Percentiles rank a stretch among this genome's conserved stretches.
Evolutionary conservation across 306 rosid species (phyloP).

Genomic region (Phaseolus lunatus): DNA sequence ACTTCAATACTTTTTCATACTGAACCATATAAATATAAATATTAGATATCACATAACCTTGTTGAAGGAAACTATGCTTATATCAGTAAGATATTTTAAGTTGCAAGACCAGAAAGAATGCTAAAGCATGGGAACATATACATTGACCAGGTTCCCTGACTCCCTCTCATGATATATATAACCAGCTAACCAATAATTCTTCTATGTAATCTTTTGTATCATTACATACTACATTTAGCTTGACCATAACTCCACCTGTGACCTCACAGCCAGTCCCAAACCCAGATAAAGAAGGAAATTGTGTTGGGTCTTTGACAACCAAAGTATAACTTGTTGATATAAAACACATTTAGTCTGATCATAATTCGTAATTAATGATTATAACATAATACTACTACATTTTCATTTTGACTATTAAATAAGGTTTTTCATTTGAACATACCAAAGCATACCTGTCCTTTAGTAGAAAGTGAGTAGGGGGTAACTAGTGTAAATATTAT

Average conservation of each 20-base stretch:
- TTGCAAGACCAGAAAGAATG: constrained; percentile 21
- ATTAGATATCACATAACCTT: constrained; percentile 50
- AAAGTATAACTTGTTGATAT: neutral
- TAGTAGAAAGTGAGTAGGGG: constrained; percentile 13
- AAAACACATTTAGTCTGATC: constrained; percentile 3
- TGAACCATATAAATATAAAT: constrained; percentile 52
- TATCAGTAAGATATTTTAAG: constrained; percentile 13
- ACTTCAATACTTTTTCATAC: constrained; percentile 88
- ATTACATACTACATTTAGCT: neutral
- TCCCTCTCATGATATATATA: neutral
- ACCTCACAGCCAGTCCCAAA: neutral
- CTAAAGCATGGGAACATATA: constrained; percentile 35
- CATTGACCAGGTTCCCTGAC: neutral
- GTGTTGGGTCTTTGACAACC: neutral
- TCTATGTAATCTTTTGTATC: constrained; percentile 7
- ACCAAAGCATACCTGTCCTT: constrained; percentile 27
- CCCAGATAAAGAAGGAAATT: neutral
- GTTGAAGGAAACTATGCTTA: constrained; percentile 18
- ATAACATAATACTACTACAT: constrained; percentile 27
- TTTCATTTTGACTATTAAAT: constrained; percentile 29
- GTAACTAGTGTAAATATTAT: neutral
- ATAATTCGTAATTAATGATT: neutral
- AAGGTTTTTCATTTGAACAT: constrained; percentile 34
- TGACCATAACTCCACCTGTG: neutral
- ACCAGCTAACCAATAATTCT: constrained; percentile 18